Conservation (phyloP, 31 red algal genomes). For the Porphyra umbilicalis region DNA sequence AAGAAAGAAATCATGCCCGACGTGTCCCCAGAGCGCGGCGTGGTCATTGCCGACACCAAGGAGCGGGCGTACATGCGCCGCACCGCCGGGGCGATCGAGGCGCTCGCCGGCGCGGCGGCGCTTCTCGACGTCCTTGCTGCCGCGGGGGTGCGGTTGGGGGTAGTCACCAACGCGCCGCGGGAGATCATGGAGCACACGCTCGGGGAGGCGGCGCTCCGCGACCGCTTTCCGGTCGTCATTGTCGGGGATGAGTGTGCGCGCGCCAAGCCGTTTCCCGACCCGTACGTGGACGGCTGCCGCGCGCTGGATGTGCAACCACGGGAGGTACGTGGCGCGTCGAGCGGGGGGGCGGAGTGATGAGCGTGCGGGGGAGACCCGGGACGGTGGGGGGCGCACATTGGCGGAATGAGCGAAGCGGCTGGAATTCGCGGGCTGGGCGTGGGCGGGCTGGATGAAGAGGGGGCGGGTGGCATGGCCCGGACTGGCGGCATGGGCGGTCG, state of each 20-base stretch:
- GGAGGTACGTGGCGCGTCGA: background rate
- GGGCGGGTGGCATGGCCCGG: no score
- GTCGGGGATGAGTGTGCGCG: conserved; percentile 38
- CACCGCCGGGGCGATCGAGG: conserved; percentile 14
- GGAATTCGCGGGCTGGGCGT: no score
- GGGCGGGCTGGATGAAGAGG: no score
- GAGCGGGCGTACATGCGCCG: conserved; percentile 40
- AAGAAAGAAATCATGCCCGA: conserved; percentile 24
- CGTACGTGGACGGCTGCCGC: conserved; percentile 21
- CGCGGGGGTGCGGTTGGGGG: conserved; percentile 11
- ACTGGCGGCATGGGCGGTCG: no score
- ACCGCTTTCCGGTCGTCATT: conserved; percentile 22
- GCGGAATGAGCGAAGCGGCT: no score
- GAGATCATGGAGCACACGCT: conserved; percentile 21
- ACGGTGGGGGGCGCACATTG: background rate
- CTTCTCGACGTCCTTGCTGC: conserved; percentile 16
- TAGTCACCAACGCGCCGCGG: conserved; percentile 65
- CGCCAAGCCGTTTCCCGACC: conserved; percentile 47
- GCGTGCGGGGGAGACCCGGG: background rate
- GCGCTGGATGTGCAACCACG: conserved; percentile 17
- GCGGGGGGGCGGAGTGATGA: background rate
- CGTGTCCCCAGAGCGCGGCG: conserved; percentile 18
- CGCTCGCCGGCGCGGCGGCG: conserved; percentile 18
- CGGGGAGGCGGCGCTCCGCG: conserved; percentile 14
- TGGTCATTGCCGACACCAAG: conserved; percentile 33